Evolutionary conservation across 2,329 filamentous ascomycete species (phyloP).

Genomic region (Trichoderma aggressivum): DNA sequence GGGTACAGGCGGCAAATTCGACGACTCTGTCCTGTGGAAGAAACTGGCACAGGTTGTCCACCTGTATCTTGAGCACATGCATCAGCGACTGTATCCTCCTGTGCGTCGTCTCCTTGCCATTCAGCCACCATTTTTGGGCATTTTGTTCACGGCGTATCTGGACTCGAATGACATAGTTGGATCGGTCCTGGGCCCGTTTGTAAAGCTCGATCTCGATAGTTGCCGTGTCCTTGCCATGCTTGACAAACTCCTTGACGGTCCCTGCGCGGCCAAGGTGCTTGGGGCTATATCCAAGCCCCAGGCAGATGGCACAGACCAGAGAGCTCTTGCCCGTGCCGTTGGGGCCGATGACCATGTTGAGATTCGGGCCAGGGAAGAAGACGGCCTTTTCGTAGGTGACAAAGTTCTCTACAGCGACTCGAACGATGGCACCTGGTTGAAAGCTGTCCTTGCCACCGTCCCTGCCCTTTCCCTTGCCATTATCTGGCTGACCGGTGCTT

Average conservation of each 20-base stretch:
- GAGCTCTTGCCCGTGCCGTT: slow-evolving; percentile 98
- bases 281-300: slow-evolving; percentile 82
- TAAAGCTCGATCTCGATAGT: slow-evolving; percentile 89
- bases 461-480: neutral
- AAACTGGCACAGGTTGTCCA: slow-evolving; percentile 97
- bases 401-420: slow-evolving; percentile 83
- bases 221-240: slow-evolving; percentile 75
- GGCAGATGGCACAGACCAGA: slow-evolving; percentile 90
- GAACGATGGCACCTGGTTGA: slow-evolving; percentile 80
- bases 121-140: slow-evolving; percentile 72
- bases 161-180: slow-evolving; percentile 72
- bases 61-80: slow-evolving; percentile 77
- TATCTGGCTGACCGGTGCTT: slow-evolving; percentile 12
- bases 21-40: slow-evolving; percentile 93
- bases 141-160: slow-evolving; percentile 80
- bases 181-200: slow-evolving; percentile 52
- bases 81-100: slow-evolving; percentile 67
- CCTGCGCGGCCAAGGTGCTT: slow-evolving; percentile 82
- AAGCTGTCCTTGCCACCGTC: slow-evolving; percentile 36
- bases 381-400: slow-evolving; percentile 93
- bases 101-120: slow-evolving; percentile 60
- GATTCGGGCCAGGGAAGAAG: slow-evolving; percentile 82
- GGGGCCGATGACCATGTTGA: slow-evolving; percentile 99
- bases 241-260: slow-evolving; percentile 85
- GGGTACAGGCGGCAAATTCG: slow-evolving; percentile 82